A percentile compares a stretch with the other conserved stretches of the same genome.
Evolutionary conservation across 768 basidiomycete genomes (phyloP).

Genomic region (Pulveroboletus frians): DNA sequence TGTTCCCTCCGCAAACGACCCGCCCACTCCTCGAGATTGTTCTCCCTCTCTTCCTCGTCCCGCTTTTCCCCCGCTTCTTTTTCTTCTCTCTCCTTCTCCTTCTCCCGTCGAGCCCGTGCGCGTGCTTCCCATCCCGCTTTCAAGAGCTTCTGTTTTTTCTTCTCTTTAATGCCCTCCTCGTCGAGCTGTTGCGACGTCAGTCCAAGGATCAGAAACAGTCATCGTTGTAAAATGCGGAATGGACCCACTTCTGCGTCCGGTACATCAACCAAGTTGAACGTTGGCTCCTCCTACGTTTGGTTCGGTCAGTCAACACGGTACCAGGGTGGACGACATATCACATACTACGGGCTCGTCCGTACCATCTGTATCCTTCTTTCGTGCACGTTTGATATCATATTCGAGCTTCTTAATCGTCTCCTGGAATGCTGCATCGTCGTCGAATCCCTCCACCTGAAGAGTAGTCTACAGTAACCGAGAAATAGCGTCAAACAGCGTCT

Average conservation of each 20-base stretch:
- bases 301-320: not conserved
- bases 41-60: slow-evolving; percentile 69
- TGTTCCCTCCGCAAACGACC: slow-evolving; percentile 70
- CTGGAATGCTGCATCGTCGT: slow-evolving; percentile 74
- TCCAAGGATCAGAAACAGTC: not conserved
- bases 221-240: not conserved
- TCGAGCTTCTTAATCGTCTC: slow-evolving; percentile 86
- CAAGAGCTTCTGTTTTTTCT: slow-evolving; percentile 85
- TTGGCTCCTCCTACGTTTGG: slow-evolving; percentile 61
- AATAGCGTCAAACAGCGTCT: not conserved
- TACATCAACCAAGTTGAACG: slow-evolving; percentile 86
- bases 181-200: slow-evolving; percentile 50
- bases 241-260: slow-evolving; percentile 76
- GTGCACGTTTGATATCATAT: slow-evolving; percentile 62
- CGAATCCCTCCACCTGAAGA: slow-evolving; percentile 64
- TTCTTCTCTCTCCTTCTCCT: slow-evolving; percentile 78
- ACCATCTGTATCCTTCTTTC: slow-evolving; percentile 75
- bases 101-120: slow-evolving; percentile 76
- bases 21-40: slow-evolving; percentile 72
- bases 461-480: slow-evolving; percentile 38
- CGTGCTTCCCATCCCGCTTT: slow-evolving; percentile 95
- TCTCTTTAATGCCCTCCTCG: slow-evolving; percentile 91
- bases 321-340: not conserved
- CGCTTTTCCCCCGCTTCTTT: slow-evolving; percentile 51
- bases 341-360: slow-evolving; percentile 58